Evolutionary conservation across 1,284 basidiomycete genomes (phyloP), one percentile per base, ranked within the genome.

Genomic region (Puccinia coronata): DNA sequence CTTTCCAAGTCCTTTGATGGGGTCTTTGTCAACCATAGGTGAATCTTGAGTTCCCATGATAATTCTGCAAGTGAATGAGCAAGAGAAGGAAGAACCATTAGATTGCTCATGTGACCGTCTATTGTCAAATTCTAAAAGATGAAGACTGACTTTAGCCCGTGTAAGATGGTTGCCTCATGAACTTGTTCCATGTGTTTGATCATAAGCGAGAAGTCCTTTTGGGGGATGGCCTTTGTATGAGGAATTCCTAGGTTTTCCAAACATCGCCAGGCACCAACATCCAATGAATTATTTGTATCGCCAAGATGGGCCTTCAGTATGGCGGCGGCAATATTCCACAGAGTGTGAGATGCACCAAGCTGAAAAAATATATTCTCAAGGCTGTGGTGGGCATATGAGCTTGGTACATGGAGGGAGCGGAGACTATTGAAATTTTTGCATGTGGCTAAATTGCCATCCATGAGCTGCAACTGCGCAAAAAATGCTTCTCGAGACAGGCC

Each of bases 261-360:
- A 57, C 31, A 55, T 39, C 39, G 51, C 71, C 71, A 73, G 0
- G 49, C 71, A 28, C 71, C 71, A 3, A 53, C 57, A 51, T 73
- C 51, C 14, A 43, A 20, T 41, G 71, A 73, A 39, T 72, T 39
- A 25, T 72, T 31, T 31, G 23, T 8, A 34, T 72, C 49, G 8
- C 70, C 70, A 51, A 51, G 55, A 23, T 72, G 53, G 9, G 31
- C 25, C 5, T 18, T 53, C n/a, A 72, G 34, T 20, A 72, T 72
- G 8, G 12, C 9, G 14, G 25, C 25, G 14, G 49, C 53, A 34
- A 72, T 39, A 55, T 72, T 72, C 70, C 70, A 72, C n/a, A 72
- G 18, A 20, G 70, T 72, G n/a, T 72, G 70, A 11, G 70, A 51
- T 6, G 70, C 70, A 11, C 70, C 70, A 34, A 72, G 70, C 23